These are phyloP conservation scores for Aspergillus alliaceus DNA, from an alignment of 2,329 filamentous ascomycete species.

Conservation along the genomic window DNA sequence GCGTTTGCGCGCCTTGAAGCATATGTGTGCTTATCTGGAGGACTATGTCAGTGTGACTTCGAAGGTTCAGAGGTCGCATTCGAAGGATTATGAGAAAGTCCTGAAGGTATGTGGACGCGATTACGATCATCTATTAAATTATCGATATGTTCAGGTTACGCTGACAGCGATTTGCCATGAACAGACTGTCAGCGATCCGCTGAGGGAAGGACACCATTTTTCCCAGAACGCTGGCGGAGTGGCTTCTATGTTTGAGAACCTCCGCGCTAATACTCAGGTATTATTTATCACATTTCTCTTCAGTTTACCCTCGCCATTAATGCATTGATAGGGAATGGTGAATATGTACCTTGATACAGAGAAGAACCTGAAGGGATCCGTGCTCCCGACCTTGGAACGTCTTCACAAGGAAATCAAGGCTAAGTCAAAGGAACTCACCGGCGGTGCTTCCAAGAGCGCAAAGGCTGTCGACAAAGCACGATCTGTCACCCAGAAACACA, in stretches of 20 bases:
- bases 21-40: constrained; percentile 86
- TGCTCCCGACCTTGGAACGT: constrained; percentile 84
- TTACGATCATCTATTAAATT: neutral
- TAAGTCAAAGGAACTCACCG: constrained; percentile 85
- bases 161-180: constrained; percentile 7
- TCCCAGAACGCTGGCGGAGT: constrained; percentile 85
- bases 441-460: constrained; percentile 77
- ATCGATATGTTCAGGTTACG: neutral
- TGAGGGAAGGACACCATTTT: constrained; percentile 91
- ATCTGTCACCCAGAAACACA: constrained; percentile 85
- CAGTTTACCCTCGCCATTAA: neutral
- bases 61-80: constrained; percentile 78
- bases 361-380: constrained; percentile 80
- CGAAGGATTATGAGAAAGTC: constrained; percentile 94
- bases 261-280: constrained; percentile 84
- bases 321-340: constrained; percentile 64
- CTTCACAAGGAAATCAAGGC: constrained; percentile 96
- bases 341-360: constrained; percentile 90
- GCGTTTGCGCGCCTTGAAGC: constrained; percentile 92
- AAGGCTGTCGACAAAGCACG: constrained; percentile 93
- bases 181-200: constrained; percentile 77
- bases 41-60: constrained; percentile 84
- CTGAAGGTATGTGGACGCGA: constrained; percentile 64
- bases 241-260: constrained; percentile 88
- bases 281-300: constrained; percentile 1